Conservation (phyloP, 257 asterid species). For the Striga asiatica region DNA sequence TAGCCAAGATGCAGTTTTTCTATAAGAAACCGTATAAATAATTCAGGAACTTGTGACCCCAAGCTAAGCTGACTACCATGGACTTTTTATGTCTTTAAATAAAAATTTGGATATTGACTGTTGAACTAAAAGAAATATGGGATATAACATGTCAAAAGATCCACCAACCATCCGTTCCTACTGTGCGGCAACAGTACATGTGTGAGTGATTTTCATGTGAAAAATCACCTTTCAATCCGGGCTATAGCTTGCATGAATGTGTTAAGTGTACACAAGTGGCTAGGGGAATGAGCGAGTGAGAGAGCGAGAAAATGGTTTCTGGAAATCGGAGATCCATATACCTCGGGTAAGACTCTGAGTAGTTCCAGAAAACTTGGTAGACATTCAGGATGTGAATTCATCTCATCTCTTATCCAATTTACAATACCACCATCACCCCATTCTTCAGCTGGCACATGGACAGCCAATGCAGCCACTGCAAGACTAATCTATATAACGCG, state of each 20-base stretch:
- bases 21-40: not conserved
- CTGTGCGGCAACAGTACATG: not conserved
- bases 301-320: not conserved
- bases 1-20: not conserved
- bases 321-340: conserved; percentile 19
- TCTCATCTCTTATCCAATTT: conserved; percentile 81
- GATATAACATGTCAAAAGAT: not conserved
- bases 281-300: not conserved
- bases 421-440: conserved; percentile 97
- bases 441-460: conserved; percentile 84
- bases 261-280: not conserved
- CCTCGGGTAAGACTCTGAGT: conserved; percentile 96
- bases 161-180: not conserved
- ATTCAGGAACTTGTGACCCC: not conserved
- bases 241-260: not conserved
- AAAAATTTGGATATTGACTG: not conserved
- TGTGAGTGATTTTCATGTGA: not conserved
- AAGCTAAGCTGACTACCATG: conserved; percentile 4
- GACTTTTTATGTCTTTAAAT: not conserved
- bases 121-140: conserved; percentile 2
- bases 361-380: conserved; percentile 95
- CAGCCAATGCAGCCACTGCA: conserved; percentile 99
- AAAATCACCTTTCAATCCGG: too few relatives aligned
- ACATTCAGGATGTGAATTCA: conserved; percentile 83
- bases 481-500: conserved; percentile 76